Percentiles rank a stretch among this genome's conserved stretches.
phyloP scores from a whole-genome alignment of 225 moss, liverwort and hornwort genomes.

The Physcomitrium patens region DNA sequence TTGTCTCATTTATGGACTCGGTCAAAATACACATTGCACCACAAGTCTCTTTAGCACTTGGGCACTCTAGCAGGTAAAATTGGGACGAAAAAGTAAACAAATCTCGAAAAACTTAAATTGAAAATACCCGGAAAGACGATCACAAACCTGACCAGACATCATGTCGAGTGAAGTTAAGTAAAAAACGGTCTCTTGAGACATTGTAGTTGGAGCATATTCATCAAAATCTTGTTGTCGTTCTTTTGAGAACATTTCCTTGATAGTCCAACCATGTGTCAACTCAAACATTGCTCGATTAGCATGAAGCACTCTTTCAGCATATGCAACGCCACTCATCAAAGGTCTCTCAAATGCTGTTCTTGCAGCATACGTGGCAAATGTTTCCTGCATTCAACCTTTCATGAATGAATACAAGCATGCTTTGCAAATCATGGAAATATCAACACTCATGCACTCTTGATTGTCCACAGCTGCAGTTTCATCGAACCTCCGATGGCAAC shows the following conservation, averaged over 20 bases:
- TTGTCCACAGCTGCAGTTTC: constrained; percentile 1
- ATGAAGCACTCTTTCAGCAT: constrained; percentile 68
- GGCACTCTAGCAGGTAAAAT: not conserved
- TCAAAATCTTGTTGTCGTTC: constrained; percentile 58
- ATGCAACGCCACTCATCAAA: constrained; percentile 75
- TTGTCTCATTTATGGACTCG: not conserved
- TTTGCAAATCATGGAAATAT: not conserved
- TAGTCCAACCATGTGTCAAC: constrained; percentile 60
- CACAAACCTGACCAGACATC: constrained; percentile 72
- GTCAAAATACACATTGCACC: not conserved
- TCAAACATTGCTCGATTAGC: constrained; percentile 61
- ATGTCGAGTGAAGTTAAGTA: constrained; percentile 74
- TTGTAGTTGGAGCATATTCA: constrained; percentile 68
- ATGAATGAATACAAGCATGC: constrained; percentile 18
- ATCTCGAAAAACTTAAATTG: not conserved
- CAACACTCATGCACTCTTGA: not conserved
- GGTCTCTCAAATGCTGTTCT: constrained; percentile 74
- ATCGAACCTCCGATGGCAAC: constrained; percentile 3
- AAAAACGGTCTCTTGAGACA: constrained; percentile 68
- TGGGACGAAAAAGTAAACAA: not conserved
- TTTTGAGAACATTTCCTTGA: constrained; percentile 68
- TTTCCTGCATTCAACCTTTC: constrained; percentile 47
- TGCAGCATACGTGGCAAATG: constrained; percentile 62
- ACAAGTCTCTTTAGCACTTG: constrained; percentile 3
- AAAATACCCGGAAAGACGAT: constrained; percentile 1